Percentiles rank a stretch among this genome's conserved stretches.
Conservation (phyloP, 192 early-diverging fungal species). For the Linnemannia elongata region DNA sequence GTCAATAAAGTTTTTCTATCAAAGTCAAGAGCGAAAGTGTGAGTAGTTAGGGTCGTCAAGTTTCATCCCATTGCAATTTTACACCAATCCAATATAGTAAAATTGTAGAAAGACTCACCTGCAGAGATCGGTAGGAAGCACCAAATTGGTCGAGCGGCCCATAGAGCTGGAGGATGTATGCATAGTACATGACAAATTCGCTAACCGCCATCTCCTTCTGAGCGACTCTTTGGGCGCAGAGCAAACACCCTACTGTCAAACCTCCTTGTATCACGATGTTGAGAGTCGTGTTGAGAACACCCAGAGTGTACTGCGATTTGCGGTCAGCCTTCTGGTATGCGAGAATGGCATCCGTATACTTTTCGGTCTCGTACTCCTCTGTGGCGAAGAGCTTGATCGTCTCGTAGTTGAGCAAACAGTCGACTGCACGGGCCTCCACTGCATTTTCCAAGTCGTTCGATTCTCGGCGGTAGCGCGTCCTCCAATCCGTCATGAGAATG, state of each 20-base stretch:
- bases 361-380: conserved; percentile 57
- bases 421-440: conserved; percentile 82
- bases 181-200: conserved; percentile 96
- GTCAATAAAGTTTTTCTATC: conserved; percentile 82
- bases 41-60: not conserved
- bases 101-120: conserved; percentile 63
- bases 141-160: conserved; percentile 97
- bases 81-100: not conserved
- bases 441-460: conserved; percentile 84
- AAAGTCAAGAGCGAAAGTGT: conserved; percentile 15
- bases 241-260: conserved; percentile 78
- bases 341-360: conserved; percentile 78
- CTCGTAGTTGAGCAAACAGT: conserved; percentile 97
- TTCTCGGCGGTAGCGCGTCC: conserved; percentile 77
- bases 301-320: conserved; percentile 76
- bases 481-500: conserved; percentile 87
- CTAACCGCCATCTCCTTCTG: conserved; percentile 88
- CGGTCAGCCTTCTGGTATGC: conserved; percentile 85
- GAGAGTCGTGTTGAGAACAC: conserved; percentile 86
- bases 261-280: conserved; percentile 86
- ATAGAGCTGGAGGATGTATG: conserved; percentile 95
- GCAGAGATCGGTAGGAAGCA: conserved; percentile 93
- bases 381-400: conserved; percentile 84
- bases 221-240: conserved; percentile 81
- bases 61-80: not conserved